A percentile compares a stretch with the other conserved stretches of the same genome.
Conservation (phyloP, 2,329 filamentous ascomycete genomes). For the Colletotrichum echinochloae region DNA sequence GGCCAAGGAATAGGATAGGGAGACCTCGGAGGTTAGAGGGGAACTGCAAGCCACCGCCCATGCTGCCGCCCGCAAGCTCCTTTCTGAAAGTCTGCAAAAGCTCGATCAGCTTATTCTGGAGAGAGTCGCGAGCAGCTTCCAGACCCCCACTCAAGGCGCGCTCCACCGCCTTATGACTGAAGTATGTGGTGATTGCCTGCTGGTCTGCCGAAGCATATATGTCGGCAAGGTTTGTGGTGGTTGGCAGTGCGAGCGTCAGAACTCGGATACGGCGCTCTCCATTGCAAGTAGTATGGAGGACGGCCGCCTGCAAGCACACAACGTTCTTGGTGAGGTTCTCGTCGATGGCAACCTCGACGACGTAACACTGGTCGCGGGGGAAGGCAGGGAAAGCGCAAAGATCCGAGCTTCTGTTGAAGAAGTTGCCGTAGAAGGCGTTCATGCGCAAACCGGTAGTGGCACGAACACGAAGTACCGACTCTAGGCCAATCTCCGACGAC, state of each 20-base stretch:
- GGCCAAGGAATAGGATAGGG: constrained; percentile 88
- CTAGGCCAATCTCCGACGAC: constrained; percentile 95
- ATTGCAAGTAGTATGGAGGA: constrained; percentile 97
- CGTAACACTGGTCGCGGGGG: constrained; percentile 96
- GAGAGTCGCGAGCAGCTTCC: constrained; percentile 88
- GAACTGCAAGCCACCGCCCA: constrained; percentile 94
- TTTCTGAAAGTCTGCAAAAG: constrained; percentile 96
- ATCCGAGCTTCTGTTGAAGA: constrained; percentile 98
- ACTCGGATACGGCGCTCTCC: constrained; percentile 96
- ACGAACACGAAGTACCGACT: constrained; percentile 94
- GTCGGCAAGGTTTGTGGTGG: constrained; percentile 89
- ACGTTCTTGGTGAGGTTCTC: constrained; percentile 93
- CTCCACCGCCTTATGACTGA: constrained; percentile 98
- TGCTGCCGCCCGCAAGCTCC: constrained; percentile 94
- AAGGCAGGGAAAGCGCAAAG: constrained; percentile 98
- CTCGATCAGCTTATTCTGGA: constrained; percentile 93
- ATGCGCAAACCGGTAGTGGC: constrained; percentile 95
- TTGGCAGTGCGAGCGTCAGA: constrained; percentile 91
- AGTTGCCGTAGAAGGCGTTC: constrained; percentile 99
- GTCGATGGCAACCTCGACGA: constrained; percentile 98
- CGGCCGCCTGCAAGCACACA: constrained; percentile 92
- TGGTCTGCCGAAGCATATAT: constrained; percentile 96
- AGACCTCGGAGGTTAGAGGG: constrained; percentile 91
- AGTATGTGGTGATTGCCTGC: constrained; percentile 91
- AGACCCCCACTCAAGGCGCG: constrained; percentile 85